phyloP scores from a whole-genome alignment of 2,329 filamentous ascomycete species.

The Claviceps fusiformis region DNA sequence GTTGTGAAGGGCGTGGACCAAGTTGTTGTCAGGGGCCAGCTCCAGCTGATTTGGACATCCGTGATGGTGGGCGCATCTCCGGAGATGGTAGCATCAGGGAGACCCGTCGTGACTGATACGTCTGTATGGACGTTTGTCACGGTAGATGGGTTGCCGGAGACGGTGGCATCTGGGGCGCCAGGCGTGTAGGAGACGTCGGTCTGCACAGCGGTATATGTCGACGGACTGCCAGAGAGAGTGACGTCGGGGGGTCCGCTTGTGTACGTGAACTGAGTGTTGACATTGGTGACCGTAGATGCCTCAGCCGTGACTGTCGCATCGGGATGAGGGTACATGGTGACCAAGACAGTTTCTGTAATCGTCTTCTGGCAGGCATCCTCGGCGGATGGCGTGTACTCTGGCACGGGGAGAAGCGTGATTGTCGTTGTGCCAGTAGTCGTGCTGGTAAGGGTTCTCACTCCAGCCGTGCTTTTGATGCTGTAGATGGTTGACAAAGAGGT shows the following conservation, averaged over 20 bases:
- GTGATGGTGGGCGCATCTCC: conserved; percentile 20
- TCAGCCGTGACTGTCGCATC: conserved; percentile 15
- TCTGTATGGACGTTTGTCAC: conserved; percentile 18
- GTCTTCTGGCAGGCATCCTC: conserved; percentile 6
- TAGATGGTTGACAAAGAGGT: conserved; percentile 22
- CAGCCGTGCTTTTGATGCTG: conserved; percentile 6
- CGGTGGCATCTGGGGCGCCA: conserved; percentile 14
- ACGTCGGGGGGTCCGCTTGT: conserved; percentile 13
- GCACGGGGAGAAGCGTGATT: conserved; percentile 10
- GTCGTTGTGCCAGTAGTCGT: conserved; percentile 11
- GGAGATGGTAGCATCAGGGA: conserved; percentile 20
- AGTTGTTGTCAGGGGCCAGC: conserved; percentile 8
- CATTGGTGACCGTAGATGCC: conserved; percentile 13
- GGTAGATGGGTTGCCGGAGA: conserved; percentile 16
- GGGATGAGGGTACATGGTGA: conserved; percentile 6
- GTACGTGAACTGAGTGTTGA: conserved; percentile 11
- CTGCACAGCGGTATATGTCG: conserved; percentile 11
- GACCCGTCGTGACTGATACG: conserved; percentile 15
- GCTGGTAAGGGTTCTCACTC: conserved; percentile 7
- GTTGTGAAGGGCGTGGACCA: conserved; percentile 11
- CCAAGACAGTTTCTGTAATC: conserved; percentile 5
- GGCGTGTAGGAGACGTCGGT: conserved; percentile 12
- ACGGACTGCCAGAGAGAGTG: conserved; percentile 16
- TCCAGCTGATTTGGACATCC: conserved; percentile 13
- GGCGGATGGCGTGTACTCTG: conserved; percentile 14